Evolutionary conservation across 352 stramenopile genomes (phyloP), one percentile per base, ranked within the genome.

Genomic region (Pythium aristosporum): DNA sequence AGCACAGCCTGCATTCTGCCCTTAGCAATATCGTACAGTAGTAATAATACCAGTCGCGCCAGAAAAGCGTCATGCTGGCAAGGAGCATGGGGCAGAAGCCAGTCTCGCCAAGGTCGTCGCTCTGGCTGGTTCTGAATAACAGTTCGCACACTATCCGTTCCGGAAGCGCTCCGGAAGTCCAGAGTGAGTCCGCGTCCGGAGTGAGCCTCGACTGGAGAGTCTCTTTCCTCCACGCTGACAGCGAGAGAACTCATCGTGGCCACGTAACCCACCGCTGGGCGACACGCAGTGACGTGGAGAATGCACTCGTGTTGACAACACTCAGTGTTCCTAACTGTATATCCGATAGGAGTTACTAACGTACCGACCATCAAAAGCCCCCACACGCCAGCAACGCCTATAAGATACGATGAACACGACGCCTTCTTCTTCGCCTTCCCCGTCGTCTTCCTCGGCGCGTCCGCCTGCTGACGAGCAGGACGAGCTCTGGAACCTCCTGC

Each of bases 401-500:
- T 5, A 43, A n/a, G 13, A 58, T 20, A 43, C n/a, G 13, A 58
- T 20, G 18, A 47, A 44, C n/a, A 44, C 46, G 28, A 44, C 65
- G 7, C 3, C 65, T 20, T 16, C 55, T 0, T 23, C 44, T 3
- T 16, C 44, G 3, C 9, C 34, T 3, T 13, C 46, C 16, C 11
- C 43, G 47, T 55, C 62, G 5, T 39, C 54, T 13, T 18, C 54
- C 28, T 44, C 54, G 9, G 25, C 57, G 47, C 46, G 57, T 8
- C 25, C 48, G 23, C 3, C 43, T 21, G 54, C 23, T 8, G 63
- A 52, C n/a, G 60, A 63, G 49, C 49, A 60, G 21, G 60, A 71
- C 8, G 46, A 70, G 66, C 71, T 91, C 39, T 77, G 78, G 68
- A 87, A 74, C 61, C 49, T 87, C 61, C 50, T 91, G 42, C 59